phyloP scores from a whole-genome alignment of 805 yeast species.

The Candida succiphila region DNA sequence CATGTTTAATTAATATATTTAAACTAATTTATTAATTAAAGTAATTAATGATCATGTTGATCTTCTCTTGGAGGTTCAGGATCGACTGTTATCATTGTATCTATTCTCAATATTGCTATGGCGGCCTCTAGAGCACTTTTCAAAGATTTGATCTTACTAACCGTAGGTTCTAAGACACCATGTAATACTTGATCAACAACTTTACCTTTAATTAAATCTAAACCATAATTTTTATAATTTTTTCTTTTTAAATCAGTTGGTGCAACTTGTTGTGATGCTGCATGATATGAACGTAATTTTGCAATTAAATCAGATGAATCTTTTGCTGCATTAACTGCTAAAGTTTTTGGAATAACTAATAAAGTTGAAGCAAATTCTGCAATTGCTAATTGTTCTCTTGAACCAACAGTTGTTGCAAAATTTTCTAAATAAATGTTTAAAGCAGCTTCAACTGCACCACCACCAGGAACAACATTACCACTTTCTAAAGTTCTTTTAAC shows the following conservation, averaged over 20 bases:
- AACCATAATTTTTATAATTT: constrained; percentile 83
- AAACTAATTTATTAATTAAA: no score
- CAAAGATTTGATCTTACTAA: constrained; percentile 84
- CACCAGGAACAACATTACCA: constrained; percentile 95
- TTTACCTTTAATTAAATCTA: constrained; percentile 86
- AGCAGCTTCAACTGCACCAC: constrained; percentile 98
- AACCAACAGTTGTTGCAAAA: constrained; percentile 95
- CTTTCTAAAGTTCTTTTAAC: constrained; percentile 94
- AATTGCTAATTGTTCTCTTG: constrained; percentile 95
- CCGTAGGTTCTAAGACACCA: constrained; percentile 94
- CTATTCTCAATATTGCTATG: constrained; percentile 93
- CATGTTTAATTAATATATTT: no score
- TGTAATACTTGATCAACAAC: constrained; percentile 73
- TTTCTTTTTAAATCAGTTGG: constrained; percentile 78
- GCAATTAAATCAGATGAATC: constrained; percentile 94
- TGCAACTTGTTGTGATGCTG: constrained; percentile 83
- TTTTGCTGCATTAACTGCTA: constrained; percentile 96
- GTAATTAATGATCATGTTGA: constrained; percentile 67
- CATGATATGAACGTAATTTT: constrained; percentile 91
- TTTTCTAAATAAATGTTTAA: constrained; percentile 89
- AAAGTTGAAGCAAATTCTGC: constrained; percentile 93
- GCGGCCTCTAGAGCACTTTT: constrained; percentile 98
- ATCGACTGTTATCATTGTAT: constrained; percentile 94
- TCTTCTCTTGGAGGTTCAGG: constrained; percentile 93
- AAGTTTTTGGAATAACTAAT: constrained; percentile 87